Percentiles rank a stretch among this genome's conserved stretches.
Conservation (phyloP, 2,329 filamentous ascomycete species). For the Penicillium sp. region DNA sequence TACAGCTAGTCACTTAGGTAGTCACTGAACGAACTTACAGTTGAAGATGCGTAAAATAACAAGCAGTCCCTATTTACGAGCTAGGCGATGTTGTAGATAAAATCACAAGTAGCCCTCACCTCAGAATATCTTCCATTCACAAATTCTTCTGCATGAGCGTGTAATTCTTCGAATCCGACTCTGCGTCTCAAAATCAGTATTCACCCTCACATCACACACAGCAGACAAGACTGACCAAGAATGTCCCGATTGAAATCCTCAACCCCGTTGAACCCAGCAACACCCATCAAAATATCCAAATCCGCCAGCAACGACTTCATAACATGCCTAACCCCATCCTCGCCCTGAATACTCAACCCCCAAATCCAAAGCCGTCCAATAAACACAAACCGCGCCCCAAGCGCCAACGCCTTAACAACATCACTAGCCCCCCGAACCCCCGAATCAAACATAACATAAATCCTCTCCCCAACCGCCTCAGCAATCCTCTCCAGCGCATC, state of each 20-base stretch:
- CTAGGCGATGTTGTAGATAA: not conserved
- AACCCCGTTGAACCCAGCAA: constrained; percentile 54
- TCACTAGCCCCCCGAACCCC: constrained; percentile 57
- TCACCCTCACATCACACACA: not conserved
- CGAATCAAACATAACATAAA: constrained; percentile 59
- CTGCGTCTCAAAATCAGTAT: constrained; percentile 22
- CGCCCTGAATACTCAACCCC: constrained; percentile 59
- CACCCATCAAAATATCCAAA: constrained; percentile 61
- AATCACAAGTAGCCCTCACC: not conserved
- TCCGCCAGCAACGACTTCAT: constrained; percentile 61
- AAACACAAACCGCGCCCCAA: constrained; percentile 62
- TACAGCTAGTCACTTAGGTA: not conserved
- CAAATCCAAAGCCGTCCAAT: constrained; percentile 61
- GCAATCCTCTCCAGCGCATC: constrained; percentile 61
- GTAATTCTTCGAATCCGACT: constrained; percentile 45
- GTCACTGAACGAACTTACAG: not conserved
- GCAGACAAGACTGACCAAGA: constrained; percentile 25
- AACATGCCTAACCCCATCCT: constrained; percentile 60
- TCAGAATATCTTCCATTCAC: constrained; percentile 1
- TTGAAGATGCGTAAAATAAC: not conserved
- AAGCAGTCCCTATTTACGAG: not conserved
- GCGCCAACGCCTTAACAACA: constrained; percentile 59
- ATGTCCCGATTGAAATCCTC: constrained; percentile 50
- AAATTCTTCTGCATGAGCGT: constrained; percentile 37
- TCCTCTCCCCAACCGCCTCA: constrained; percentile 50